Evolutionary conservation across 768 basidiomycete genomes (phyloP).

Genomic region (Neoboletus brunneissimus): DNA sequence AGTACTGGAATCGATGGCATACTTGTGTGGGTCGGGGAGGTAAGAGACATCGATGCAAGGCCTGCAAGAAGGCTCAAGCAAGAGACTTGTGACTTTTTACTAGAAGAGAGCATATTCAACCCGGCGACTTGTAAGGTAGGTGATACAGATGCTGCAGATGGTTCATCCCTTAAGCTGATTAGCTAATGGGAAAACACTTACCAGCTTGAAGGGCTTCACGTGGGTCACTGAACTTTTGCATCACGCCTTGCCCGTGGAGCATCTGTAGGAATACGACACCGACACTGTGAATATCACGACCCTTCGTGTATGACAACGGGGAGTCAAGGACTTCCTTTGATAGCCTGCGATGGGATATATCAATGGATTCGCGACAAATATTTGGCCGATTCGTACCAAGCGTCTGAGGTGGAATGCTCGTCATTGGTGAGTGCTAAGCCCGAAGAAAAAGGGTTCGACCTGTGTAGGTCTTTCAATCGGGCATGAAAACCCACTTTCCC

Average conservation of each 20-base stretch:
- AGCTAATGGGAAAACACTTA: conserved; percentile 25
- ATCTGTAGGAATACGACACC: conserved; percentile 83
- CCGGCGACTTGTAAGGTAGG: conserved; percentile 49
- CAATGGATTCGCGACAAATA: not conserved
- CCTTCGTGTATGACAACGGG: conserved; percentile 70
- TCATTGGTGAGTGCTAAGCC: conserved; percentile 15
- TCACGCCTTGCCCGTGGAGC: conserved; percentile 75
- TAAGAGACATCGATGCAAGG: conserved; percentile 44
- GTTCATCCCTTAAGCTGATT: not conserved
- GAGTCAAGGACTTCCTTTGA: conserved; percentile 79
- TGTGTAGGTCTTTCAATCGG: conserved; percentile 73
- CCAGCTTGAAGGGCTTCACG: conserved; percentile 57
- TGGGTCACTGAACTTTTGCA: conserved; percentile 49
- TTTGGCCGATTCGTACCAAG: conserved; percentile 19
- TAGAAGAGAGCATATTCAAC: conserved; percentile 55
- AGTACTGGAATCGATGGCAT: conserved; percentile 21
- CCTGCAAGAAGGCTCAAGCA: conserved; percentile 59
- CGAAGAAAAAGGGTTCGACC: conserved; percentile 73
- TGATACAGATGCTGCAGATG: conserved; percentile 50
- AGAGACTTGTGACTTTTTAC: conserved; percentile 55
- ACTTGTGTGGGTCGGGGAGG: conserved; percentile 15
- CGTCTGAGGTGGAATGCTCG: conserved; percentile 27
- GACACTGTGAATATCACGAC: conserved; percentile 79
- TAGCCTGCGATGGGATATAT: conserved; percentile 44
- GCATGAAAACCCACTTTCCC: conserved; percentile 70